Conservation (phyloP, 495 filamentous ascomycete species). For the Aspergillus affinis region DNA sequence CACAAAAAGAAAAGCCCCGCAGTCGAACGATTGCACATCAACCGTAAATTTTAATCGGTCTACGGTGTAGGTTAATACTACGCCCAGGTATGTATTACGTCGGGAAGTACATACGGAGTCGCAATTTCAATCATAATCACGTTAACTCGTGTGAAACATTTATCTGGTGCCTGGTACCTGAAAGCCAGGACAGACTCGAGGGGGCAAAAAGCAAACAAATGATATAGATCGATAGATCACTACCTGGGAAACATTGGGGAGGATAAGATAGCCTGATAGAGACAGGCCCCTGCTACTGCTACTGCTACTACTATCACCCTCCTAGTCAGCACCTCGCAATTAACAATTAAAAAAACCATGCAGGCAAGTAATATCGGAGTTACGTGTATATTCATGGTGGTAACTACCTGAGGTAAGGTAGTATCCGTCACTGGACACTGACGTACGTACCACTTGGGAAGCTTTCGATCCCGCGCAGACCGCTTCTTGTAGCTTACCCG, state of each 20-base stretch:
- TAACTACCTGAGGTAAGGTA: not conserved
- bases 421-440: not conserved
- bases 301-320: not conserved
- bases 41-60: no score
- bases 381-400: no score
- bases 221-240: no score
- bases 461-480: conserved; percentile 19
- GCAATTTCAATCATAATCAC: not conserved
- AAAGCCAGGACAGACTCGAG: not conserved
- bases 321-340: not conserved
- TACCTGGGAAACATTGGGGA: not conserved
- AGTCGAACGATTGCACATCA: not conserved
- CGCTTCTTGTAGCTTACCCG: conserved; percentile 18
- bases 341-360: not conserved
- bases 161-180: not conserved
- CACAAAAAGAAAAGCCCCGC: not conserved
- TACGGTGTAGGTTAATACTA: no score
- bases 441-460: not conserved
- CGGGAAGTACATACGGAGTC: not conserved
- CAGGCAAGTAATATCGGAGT: no score
- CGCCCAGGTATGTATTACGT: not conserved
- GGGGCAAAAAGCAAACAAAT: not conserved
- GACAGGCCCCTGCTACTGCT: not conserved
- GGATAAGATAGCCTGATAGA: not conserved
- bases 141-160: not conserved